Percentiles rank a stretch among this genome's conserved stretches.
Conservation (phyloP, 163 green algal species). For the Picocystis sp. region DNA sequence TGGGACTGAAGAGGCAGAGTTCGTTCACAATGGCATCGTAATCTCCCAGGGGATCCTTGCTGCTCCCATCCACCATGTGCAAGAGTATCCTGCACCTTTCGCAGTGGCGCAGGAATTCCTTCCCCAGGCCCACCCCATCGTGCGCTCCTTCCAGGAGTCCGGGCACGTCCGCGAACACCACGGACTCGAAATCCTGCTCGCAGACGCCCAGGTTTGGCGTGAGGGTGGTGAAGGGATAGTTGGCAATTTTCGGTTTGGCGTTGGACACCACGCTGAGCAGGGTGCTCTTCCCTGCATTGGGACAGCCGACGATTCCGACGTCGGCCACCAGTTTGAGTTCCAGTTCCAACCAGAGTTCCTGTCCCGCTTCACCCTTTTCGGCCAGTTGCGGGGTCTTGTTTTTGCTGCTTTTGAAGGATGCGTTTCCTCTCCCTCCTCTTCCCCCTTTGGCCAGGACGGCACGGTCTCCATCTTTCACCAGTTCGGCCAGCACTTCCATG, state of each 20-base stretch:
- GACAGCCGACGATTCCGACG: slow-evolving; percentile 85
- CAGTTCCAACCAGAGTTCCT: slow-evolving; percentile 65
- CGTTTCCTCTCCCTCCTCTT: slow-evolving; percentile 77
- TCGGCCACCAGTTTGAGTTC: slow-evolving; percentile 62
- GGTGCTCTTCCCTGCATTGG: slow-evolving; percentile 84
- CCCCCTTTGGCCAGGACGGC: slow-evolving; percentile 61
- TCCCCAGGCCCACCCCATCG: slow-evolving; percentile 56
- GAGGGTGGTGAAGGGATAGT: slow-evolving; percentile 87
- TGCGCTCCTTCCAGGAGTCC: slow-evolving; percentile 87
- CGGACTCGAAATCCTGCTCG: slow-evolving; percentile 58
- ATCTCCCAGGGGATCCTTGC: slow-evolving; percentile 73
- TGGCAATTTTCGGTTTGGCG: slow-evolving; percentile 53
- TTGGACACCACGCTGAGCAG: slow-evolving; percentile 56
- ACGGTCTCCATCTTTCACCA: slow-evolving; percentile 24
- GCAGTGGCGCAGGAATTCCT: slow-evolving; percentile 80
- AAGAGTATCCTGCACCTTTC: slow-evolving; percentile 54
- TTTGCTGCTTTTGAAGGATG: slow-evolving; percentile 66
- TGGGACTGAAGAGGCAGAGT: slow-evolving; percentile 79
- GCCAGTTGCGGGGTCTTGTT: slow-evolving; percentile 38
- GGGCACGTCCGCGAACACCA: slow-evolving; percentile 73
- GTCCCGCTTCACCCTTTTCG: slow-evolving; percentile 35
- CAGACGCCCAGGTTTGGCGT: slow-evolving; percentile 87
- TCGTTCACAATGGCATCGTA: slow-evolving; percentile 78
- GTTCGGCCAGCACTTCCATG: slow-evolving; percentile 4
- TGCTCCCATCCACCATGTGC: slow-evolving; percentile 87